These are phyloP conservation scores for Chloropicon primus DNA, from an alignment of 139 green algal species.

Conservation along the genomic window DNA sequence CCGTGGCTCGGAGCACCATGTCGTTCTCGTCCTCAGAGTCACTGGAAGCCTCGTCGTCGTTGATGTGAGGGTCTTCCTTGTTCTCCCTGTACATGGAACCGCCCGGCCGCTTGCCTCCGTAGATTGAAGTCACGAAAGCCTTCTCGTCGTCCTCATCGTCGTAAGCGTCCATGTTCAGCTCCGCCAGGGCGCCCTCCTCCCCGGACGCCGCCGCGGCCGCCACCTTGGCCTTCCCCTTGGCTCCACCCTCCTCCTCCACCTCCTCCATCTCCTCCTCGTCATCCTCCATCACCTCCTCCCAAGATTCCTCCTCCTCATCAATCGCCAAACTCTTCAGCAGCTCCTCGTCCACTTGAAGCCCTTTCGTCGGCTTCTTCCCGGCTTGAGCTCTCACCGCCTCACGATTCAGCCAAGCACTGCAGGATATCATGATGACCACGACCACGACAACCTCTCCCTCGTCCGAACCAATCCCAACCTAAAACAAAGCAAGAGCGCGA, in stretches of 20 bases:
- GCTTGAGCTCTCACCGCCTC: neutral
- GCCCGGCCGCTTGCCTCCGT: slow-evolving; percentile 21
- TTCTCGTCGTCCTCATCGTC: slow-evolving; percentile 62
- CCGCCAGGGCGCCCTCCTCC: slow-evolving; percentile 38
- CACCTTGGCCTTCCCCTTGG: slow-evolving; percentile 8
- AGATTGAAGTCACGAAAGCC: slow-evolving; percentile 11
- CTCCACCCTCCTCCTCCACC: slow-evolving; percentile 17
- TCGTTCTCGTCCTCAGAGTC: slow-evolving; percentile 52
- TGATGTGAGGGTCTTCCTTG: slow-evolving; percentile 56
- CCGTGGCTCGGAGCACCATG: slow-evolving; percentile 43
- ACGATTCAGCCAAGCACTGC: neutral
- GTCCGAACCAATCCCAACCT: neutral
- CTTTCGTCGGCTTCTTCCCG: neutral
- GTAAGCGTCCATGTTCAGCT: slow-evolving; percentile 95
- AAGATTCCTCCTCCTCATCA: slow-evolving; percentile 1
- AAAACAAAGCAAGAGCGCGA: no score
- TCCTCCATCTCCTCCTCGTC: slow-evolving; percentile 11
- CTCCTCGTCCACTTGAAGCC: neutral
- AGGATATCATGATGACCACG: neutral
- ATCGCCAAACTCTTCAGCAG: neutral
- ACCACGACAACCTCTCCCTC: neutral
- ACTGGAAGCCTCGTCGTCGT: slow-evolving; percentile 14
- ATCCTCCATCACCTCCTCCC: neutral
- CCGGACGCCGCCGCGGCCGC: neutral
- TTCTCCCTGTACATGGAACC: slow-evolving; percentile 17